A percentile compares a stretch with the other conserved stretches of the same genome.
phyloP scores from a whole-genome alignment of 768 basidiomycete genomes.

The Psilocybe subaeruginosa region DNA sequence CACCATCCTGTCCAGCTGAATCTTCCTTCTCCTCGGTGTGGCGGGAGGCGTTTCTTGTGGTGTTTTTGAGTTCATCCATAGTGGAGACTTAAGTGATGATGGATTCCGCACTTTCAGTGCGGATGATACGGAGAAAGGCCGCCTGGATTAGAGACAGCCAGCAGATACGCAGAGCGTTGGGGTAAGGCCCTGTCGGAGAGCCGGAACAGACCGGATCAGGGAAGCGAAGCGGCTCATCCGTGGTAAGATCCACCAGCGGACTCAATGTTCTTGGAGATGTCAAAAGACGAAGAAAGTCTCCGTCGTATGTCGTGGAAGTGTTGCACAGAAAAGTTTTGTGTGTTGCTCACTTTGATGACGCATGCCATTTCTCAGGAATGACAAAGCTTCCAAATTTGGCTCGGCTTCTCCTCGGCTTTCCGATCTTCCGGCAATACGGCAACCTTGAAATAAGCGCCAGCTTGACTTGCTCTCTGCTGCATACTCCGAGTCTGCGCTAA shows the following conservation, averaged over 20 bases:
- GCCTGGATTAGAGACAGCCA: neutral
- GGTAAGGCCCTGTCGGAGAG: constrained; percentile 7
- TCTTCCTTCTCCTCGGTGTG: constrained; percentile 15
- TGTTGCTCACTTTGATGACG: constrained; percentile 7
- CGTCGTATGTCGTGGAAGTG: neutral
- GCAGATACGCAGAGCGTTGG: constrained; percentile 4
- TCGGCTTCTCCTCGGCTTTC: constrained; percentile 11
- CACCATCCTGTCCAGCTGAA: constrained; percentile 13
- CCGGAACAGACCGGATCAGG: constrained; percentile 18
- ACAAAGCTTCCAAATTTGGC: constrained; percentile 10
- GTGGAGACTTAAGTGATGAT: constrained; percentile 17
- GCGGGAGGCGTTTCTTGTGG: constrained; percentile 16
- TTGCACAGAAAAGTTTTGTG: constrained; percentile 1
- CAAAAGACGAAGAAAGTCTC: neutral
- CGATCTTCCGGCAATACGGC: too few species aligned
- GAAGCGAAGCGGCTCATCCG: constrained; percentile 17
- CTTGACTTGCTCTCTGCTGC: too few species aligned
- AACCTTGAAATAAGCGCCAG: too few species aligned
- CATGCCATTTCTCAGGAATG: constrained; percentile 1
- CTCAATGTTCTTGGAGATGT: neutral
- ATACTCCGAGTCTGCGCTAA: neutral
- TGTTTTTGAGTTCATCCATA: constrained; percentile 30
- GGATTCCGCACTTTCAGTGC: constrained; percentile 12
- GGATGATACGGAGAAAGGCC: constrained; percentile 18
- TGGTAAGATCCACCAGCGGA: neutral